A percentile compares a stretch with the other conserved stretches of the same genome.
Evolutionary conservation across 371 early-diverging fungal species (phyloP).

Genomic region (Mortierella sp.): DNA sequence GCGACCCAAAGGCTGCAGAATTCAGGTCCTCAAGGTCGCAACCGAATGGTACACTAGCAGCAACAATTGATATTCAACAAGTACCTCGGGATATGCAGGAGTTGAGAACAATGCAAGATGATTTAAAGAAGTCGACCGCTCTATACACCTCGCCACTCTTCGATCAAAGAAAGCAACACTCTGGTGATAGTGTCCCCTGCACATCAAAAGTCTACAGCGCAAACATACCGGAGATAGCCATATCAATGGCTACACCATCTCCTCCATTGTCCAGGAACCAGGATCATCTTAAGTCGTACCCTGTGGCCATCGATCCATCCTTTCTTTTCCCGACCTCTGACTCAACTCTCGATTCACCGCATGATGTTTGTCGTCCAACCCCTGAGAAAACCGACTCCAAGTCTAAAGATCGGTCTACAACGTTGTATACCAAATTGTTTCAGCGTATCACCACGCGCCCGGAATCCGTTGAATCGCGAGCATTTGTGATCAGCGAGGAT

Average conservation of each 20-base stretch:
- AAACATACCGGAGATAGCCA: constrained; percentile 32
- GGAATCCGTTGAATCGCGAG: no score
- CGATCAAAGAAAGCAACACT: background rate
- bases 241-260: constrained; percentile 25
- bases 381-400: no score
- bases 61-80: no score
- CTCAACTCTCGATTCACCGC: no score
- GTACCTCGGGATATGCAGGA: no score
- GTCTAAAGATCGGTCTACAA: no score
- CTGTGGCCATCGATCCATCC: background rate
- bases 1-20: constrained; percentile 17
- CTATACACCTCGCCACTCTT: background rate
- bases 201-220: background rate
- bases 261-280: constrained; percentile 14
- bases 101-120: background rate
- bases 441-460: constrained; percentile 9
- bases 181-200: background rate
- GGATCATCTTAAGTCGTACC: constrained; percentile 12
- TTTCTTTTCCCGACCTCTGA: constrained; percentile 10
- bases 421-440: constrained; percentile 3
- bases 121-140: no score
- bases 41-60: no score
- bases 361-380: no score
- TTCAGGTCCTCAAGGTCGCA: constrained; percentile 21
- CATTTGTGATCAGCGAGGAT: background rate